These are phyloP conservation scores for Penicillium alfredii DNA, from an alignment of 495 filamentous ascomycete genomes.

Conservation along the genomic window DNA sequence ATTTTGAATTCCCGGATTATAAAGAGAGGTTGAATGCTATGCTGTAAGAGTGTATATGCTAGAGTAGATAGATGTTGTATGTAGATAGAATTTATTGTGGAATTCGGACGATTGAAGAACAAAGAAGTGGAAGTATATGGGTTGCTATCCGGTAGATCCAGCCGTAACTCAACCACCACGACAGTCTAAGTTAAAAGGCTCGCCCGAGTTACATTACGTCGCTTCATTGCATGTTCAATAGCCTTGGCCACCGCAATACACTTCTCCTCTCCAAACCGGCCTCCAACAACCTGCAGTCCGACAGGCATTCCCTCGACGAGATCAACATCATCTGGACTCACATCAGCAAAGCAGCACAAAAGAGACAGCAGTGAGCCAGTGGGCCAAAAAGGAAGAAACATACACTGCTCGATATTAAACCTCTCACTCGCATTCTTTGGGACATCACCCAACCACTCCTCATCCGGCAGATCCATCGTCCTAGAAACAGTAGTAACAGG, in stretches of 20 bases:
- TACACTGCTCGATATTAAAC: slow-evolving; percentile 43
- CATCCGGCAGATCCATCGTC: slow-evolving; percentile 20
- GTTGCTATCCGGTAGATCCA: too few relatives aligned
- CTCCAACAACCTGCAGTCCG: slow-evolving; percentile 49
- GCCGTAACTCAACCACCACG: too few relatives aligned
- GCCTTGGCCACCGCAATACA: slow-evolving; percentile 42
- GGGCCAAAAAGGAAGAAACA: slow-evolving; percentile 14
- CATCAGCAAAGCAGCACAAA: slow-evolving; percentile 5
- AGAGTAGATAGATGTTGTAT: not conserved
- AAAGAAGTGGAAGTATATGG: not conserved
- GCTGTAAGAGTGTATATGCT: slow-evolving; percentile 4
- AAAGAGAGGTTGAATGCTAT: slow-evolving; percentile 24
- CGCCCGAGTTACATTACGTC: slow-evolving; percentile 6
- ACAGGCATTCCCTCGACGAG: slow-evolving; percentile 48
- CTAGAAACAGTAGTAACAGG: slow-evolving; percentile 44
- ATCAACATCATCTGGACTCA: slow-evolving; percentile 34
- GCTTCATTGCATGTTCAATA: slow-evolving; percentile 20
- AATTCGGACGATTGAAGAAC: not conserved
- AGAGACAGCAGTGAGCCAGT: not conserved
- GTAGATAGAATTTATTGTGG: slow-evolving; percentile 1
- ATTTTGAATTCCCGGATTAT: slow-evolving; percentile 27
- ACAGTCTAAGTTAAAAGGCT: slow-evolving; percentile 13
- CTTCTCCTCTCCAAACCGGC: slow-evolving; percentile 44
- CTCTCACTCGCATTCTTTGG: slow-evolving; percentile 36
- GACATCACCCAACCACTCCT: slow-evolving; percentile 29